Evolutionary conservation across 179 eudicot species (phyloP).

Genomic region (Camellia oleifera): DNA sequence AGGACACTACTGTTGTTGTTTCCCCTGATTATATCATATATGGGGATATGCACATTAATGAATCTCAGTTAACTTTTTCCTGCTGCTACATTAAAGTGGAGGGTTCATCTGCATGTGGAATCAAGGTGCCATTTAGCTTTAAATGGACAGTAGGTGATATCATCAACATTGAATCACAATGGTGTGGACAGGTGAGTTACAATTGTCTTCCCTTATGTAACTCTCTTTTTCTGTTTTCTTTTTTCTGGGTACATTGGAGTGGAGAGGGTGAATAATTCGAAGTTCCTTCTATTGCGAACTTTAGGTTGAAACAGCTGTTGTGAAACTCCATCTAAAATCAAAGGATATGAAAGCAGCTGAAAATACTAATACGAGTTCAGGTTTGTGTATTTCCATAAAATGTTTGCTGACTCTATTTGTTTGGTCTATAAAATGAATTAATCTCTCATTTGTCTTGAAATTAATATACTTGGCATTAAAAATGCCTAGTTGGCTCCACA

Average conservation of each 20-base stretch:
- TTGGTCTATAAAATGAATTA: not conserved
- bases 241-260: not conserved
- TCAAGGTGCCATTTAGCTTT: slow-evolving; percentile 16
- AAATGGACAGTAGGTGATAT: slow-evolving; percentile 60
- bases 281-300: slow-evolving; percentile 3
- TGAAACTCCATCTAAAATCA: slow-evolving; percentile 23
- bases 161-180: slow-evolving; percentile 47
- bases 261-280: slow-evolving; percentile 7
- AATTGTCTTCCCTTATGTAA: not conserved
- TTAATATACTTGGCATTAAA: not conserved
- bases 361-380: slow-evolving; percentile 17
- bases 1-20: slow-evolving; percentile 47
- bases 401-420: not conserved
- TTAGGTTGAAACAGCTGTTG: slow-evolving; percentile 26
- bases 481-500: not conserved
- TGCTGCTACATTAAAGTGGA: slow-evolving; percentile 39
- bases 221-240: not conserved
- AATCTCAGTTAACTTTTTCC: slow-evolving; percentile 45
- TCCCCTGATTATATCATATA: slow-evolving; percentile 42
- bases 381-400: slow-evolving; percentile 15
- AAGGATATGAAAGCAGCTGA: slow-evolving; percentile 19
- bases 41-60: slow-evolving; percentile 28
- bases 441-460: not conserved
- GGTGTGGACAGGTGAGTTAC: slow-evolving; percentile 44
- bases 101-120: slow-evolving; percentile 29